These are phyloP conservation scores for Phytopythium helicoides DNA, from an alignment of 352 stramenopile species.

Conservation along the genomic window DNA sequence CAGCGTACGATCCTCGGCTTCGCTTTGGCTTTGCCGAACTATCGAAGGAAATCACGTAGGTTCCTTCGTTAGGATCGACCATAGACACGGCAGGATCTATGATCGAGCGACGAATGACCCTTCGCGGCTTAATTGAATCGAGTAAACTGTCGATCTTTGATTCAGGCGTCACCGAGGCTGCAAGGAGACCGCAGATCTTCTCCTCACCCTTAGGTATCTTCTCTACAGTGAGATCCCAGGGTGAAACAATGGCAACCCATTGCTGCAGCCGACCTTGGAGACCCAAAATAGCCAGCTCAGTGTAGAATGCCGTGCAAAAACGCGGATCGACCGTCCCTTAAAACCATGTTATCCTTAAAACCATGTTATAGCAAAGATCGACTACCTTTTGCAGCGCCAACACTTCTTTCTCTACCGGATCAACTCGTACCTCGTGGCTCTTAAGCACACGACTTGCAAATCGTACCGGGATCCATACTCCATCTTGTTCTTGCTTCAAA, in stretches of 20 bases:
- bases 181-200: slow-evolving; percentile 8
- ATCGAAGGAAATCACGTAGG: slow-evolving; percentile 13
- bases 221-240: slow-evolving; percentile 1
- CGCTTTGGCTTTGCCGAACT: slow-evolving; percentile 12
- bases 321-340: not conserved
- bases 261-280: slow-evolving; percentile 3
- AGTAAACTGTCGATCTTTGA: not conserved
- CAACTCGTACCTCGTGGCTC: not conserved
- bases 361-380: not conserved
- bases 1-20: slow-evolving; percentile 2
- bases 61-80: not conserved
- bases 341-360: too few species aligned
- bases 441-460: slow-evolving; percentile 14
- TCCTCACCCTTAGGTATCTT: slow-evolving; percentile 9
- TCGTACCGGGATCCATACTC: not conserved
- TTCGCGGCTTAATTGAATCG: not conserved
- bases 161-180: not conserved
- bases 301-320: not conserved
- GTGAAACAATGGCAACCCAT: slow-evolving; percentile 7
- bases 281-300: slow-evolving; percentile 4
- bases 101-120: too few species aligned
- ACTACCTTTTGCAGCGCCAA: not conserved
- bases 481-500: slow-evolving; percentile 9
- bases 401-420: slow-evolving; percentile 6
- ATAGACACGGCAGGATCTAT: slow-evolving; percentile 1